These are phyloP conservation scores for Golubevia sp. DNA, from an alignment of 1,284 basidiomycete genomes.

Conservation along the genomic window DNA sequence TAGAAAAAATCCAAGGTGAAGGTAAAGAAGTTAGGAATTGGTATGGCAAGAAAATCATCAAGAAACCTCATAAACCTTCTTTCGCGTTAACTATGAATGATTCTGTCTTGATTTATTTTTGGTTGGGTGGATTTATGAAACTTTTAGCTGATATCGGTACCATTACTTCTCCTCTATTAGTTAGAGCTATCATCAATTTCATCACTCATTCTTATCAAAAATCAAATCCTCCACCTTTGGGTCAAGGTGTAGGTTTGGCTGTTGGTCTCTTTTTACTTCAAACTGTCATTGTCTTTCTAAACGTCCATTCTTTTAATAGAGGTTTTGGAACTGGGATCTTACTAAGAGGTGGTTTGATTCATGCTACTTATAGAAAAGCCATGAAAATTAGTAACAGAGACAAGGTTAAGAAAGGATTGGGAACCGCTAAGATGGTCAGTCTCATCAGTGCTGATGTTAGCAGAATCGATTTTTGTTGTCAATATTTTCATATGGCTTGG, in stretches of 20 bases:
- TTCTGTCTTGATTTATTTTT: constrained; percentile 20
- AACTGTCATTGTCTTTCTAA: constrained; percentile 20
- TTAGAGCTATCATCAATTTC: constrained; percentile 74
- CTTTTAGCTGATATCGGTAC: constrained; percentile 20
- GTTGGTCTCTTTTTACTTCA: constrained; percentile 64
- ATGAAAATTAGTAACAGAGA: constrained; percentile 19
- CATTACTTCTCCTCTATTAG: constrained; percentile 30
- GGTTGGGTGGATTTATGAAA: constrained; percentile 25
- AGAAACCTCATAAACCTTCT: constrained; percentile 13
- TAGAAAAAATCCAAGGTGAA: too few species aligned
- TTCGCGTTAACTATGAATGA: constrained; percentile 26
- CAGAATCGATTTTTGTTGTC: constrained; percentile 26
- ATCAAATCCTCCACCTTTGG: constrained; percentile 68
- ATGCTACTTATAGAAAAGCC: constrained; percentile 21
- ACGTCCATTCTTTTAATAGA: constrained; percentile 27
- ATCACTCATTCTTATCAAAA: constrained; percentile 71
- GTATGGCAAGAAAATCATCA: constrained; percentile 1
- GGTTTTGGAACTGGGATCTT: constrained; percentile 21
- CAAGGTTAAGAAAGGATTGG: constrained; percentile 15
- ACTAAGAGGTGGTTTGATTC: constrained; percentile 22
- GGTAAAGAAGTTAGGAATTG: neutral
- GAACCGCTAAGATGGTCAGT: constrained; percentile 24
- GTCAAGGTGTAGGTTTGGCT: constrained; percentile 75
- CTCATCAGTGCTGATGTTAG: constrained; percentile 25
- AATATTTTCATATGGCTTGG: constrained; percentile 33